These are phyloP conservation scores for Lactarius pseudohatsudake DNA, from an alignment of 768 basidiomycete genomes.

Conservation along the genomic window DNA sequence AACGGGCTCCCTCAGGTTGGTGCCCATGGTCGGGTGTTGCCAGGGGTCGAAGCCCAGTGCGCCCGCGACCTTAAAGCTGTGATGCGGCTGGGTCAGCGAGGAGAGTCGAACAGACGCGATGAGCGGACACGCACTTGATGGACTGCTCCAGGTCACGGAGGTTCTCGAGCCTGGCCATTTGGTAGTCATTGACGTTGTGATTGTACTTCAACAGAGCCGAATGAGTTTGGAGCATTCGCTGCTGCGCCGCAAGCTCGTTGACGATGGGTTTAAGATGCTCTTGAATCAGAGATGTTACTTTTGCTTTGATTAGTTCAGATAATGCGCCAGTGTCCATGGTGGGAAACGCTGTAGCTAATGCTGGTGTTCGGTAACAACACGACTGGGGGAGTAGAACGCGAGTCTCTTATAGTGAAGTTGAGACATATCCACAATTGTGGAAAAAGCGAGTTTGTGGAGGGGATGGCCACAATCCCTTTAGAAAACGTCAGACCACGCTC, in stretches of 20 bases:
- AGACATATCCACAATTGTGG: not conserved
- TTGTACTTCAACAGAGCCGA: slow-evolving; percentile 15
- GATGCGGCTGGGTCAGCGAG: not conserved
- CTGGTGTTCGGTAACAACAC: not conserved
- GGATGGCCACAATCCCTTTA: too few relatives aligned
- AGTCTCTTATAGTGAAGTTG: not conserved
- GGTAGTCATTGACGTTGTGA: slow-evolving; percentile 23
- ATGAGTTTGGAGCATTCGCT: slow-evolving; percentile 5
- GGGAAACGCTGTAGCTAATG: not conserved
- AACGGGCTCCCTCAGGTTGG: slow-evolving; percentile 25
- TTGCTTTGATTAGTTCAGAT: slow-evolving; percentile 14
- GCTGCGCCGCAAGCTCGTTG: slow-evolving; percentile 17
- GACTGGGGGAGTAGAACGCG: not conserved
- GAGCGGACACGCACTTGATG: slow-evolving; percentile 13
- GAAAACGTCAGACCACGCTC: too few relatives aligned
- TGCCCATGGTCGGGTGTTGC: slow-evolving; percentile 19
- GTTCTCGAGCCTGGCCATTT: slow-evolving; percentile 19
- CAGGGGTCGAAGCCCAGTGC: slow-evolving; percentile 15
- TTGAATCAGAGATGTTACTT: slow-evolving; percentile 14
- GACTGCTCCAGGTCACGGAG: slow-evolving; percentile 24
- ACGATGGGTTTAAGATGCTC: slow-evolving; percentile 23
- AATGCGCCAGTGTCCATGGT: not conserved
- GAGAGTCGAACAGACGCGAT: not conserved
- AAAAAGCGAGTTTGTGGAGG: too few relatives aligned
- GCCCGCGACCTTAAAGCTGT: slow-evolving; percentile 18